These are phyloP conservation scores for Lipomyces sp. DNA, from an alignment of 805 yeast species.

Conservation along the genomic window DNA sequence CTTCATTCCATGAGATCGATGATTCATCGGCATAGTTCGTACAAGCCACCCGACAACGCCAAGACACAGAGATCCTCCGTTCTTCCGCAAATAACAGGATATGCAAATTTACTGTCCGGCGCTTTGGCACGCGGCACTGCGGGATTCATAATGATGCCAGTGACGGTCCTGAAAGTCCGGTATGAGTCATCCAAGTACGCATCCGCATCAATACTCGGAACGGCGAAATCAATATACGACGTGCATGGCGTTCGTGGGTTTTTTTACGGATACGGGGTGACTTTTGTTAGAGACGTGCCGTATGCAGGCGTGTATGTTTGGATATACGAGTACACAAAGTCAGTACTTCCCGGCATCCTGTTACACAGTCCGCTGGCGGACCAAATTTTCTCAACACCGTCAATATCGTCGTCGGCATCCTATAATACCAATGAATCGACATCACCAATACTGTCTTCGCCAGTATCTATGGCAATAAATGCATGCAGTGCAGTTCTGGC, in stretches of 20 bases:
- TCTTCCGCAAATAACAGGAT: slow-evolving; percentile 68
- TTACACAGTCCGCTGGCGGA: slow-evolving; percentile 35
- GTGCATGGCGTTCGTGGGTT: slow-evolving; percentile 63
- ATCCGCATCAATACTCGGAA: slow-evolving; percentile 62
- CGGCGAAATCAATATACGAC: slow-evolving; percentile 53
- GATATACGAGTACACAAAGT: slow-evolving; percentile 74
- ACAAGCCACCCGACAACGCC: background rate
- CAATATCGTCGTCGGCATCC: no score
- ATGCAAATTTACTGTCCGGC: slow-evolving; percentile 73
- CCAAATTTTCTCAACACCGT: no score
- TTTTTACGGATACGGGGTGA: slow-evolving; percentile 83
- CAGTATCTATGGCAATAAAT: slow-evolving; percentile 58
- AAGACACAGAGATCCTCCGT: slow-evolving; percentile 38
- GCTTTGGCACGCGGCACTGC: slow-evolving; percentile 74
- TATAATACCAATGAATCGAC: slow-evolving; percentile 1
- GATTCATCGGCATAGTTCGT: slow-evolving; percentile 23
- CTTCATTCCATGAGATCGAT: slow-evolving; percentile 34
- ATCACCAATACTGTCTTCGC: slow-evolving; percentile 24
- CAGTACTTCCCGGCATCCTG: slow-evolving; percentile 45
- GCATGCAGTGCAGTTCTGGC: slow-evolving; percentile 73
- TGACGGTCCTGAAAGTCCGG: slow-evolving; percentile 84
- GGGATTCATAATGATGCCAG: slow-evolving; percentile 90
- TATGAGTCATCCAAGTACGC: slow-evolving; percentile 76
- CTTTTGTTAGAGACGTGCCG: slow-evolving; percentile 88
- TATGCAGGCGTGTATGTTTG: slow-evolving; percentile 91